Conservation (phyloP, 2,329 filamentous ascomycete species). For the Penicillium sp. region DNA sequence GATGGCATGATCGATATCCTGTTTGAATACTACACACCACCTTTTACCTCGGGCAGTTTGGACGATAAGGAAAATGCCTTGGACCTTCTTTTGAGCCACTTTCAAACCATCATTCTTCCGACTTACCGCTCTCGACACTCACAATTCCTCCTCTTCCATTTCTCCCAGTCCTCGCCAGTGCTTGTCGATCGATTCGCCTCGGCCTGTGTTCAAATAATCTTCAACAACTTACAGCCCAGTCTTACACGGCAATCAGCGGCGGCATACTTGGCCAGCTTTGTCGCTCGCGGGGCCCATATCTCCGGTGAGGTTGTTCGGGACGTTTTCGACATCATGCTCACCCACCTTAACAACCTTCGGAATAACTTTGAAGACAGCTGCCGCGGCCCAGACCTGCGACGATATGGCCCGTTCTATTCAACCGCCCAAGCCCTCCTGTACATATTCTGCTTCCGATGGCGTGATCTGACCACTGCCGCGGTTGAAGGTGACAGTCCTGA, state of each 20-base stretch:
- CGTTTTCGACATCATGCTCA: constrained; percentile 78
- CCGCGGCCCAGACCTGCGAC: constrained; percentile 80
- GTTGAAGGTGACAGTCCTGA: constrained; percentile 58
- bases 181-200: constrained; percentile 83
- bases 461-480: constrained; percentile 73
- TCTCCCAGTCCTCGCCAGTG: constrained; percentile 77
- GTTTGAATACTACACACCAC: constrained; percentile 78
- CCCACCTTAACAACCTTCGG: constrained; percentile 77
- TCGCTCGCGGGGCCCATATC: constrained; percentile 85
- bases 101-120: constrained; percentile 83
- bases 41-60: constrained; percentile 71
- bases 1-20: constrained; percentile 87
- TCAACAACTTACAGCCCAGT: constrained; percentile 70
- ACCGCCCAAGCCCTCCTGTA: constrained; percentile 89
- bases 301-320: constrained; percentile 75
- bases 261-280: constrained; percentile 92
- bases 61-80: constrained; percentile 73
- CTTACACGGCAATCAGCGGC: constrained; percentile 82
- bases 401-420: constrained; percentile 84
- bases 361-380: constrained; percentile 72
- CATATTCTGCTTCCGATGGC: constrained; percentile 98
- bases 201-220: constrained; percentile 72
- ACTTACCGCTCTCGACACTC: constrained; percentile 91
- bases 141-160: constrained; percentile 95
- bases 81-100: constrained; percentile 80